Percentiles rank a stretch among this genome's conserved stretches.
These are phyloP conservation scores for Vicia villosa DNA, from an alignment of 306 rosid species.

Conservation along the genomic window DNA sequence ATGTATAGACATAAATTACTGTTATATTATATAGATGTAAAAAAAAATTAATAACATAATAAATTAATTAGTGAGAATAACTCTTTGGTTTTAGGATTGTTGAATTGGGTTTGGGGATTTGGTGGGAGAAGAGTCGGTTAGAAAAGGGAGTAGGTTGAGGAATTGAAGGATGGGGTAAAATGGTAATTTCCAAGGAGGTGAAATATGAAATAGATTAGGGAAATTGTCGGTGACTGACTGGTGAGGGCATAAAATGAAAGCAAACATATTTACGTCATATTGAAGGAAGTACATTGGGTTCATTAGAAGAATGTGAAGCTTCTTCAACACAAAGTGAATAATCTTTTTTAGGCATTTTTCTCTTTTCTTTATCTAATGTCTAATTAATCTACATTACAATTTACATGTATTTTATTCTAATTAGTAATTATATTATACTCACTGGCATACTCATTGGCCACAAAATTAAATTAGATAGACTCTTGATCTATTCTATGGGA, in stretches of 20 bases:
- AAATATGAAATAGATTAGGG: neutral
- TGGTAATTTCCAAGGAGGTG: neutral
- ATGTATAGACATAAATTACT: too few relatives aligned
- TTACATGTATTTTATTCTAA: too few relatives aligned
- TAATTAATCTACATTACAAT: too few relatives aligned
- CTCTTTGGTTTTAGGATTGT: neutral
- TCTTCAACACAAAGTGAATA: neutral
- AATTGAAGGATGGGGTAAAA: neutral
- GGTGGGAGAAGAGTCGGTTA: neutral
- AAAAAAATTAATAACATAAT: too few relatives aligned
- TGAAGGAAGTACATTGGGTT: neutral
- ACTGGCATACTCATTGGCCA: too few relatives aligned
- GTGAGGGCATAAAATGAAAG: neutral
- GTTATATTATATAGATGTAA: too few relatives aligned
- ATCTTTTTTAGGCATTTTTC: neutral
- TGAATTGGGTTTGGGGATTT: neutral
- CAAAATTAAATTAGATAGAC: too few relatives aligned
- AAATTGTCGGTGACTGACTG: neutral
- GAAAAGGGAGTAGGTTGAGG: neutral
- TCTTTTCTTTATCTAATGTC: neutral
- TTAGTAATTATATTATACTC: too few relatives aligned
- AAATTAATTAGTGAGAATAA: too few relatives aligned
- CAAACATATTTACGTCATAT: neutral
- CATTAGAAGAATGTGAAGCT: neutral
- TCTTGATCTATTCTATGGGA: too few relatives aligned